Base-by-base conservation (phyloP, 345 rosid genomes). In the Boechera retrofracta region DNA sequence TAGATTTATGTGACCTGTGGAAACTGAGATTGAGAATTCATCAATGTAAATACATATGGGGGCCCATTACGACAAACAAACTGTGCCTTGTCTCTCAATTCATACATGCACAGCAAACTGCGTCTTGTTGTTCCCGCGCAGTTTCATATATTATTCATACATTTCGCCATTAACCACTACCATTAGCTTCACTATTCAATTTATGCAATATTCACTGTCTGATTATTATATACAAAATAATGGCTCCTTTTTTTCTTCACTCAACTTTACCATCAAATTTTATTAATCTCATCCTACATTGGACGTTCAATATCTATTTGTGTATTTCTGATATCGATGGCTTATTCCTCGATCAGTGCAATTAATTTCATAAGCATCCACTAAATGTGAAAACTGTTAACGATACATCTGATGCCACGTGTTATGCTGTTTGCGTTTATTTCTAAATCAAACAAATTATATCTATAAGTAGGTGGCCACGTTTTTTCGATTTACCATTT, bases 391-490 rank as follows among this genome's bases (percentile, higher is more conserved):
- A 68, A 36, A 53, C 13, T 49, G 4, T 38, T 52, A 9, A 21
- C 64, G 16, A 73, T 29, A 64, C 45, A 12, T 32, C 3, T 41
- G 48, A 31, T 65, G 78, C 72, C 66, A 74, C 56, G 32, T 74
- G 58, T 52, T 24, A 44, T 45, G 64, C 55, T 55, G 56, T 51
- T 21, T 51, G 11, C 29, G 21, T 18, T n/a, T 6, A 6, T 47
- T 49, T 28, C 26, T 49, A 49, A 7, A 18, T 16, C 54, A 49
- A 16, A 49, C 28, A 16, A 48, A 15, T 5, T 48, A 47, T 47
- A 11, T 1, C 53, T 16, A 48, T 16, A 9, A 75, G 73, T 75
- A 75, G 78, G 78, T 75, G 65, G 67, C 73, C 78, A 75, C 78
- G 67, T 66, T 66, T 66, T 66, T 75, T 66, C 67, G 72, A 33